Evolutionary conservation across 495 filamentous ascomycete species (phyloP).

Genomic region (Ascodesmis nigricans): DNA sequence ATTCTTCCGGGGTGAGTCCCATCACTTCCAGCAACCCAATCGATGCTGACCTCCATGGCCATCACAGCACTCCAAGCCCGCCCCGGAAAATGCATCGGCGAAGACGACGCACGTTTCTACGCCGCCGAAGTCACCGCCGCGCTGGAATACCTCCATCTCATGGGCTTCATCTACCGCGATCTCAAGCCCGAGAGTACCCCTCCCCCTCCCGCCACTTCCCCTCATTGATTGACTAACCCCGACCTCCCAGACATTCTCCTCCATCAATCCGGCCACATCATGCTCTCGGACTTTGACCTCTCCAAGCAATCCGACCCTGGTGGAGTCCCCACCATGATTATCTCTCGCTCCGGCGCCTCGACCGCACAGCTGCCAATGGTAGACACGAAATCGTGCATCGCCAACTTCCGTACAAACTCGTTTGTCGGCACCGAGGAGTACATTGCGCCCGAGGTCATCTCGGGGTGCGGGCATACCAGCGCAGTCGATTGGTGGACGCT

Average conservation of each 20-base stretch:
- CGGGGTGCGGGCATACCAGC: conserved; percentile 92
- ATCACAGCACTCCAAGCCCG: conserved; percentile 66
- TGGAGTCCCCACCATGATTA: conserved; percentile 91
- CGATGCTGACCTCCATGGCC: conserved; percentile 6
- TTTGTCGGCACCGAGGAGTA: conserved; percentile 98
- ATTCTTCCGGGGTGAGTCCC: conserved; percentile 58
- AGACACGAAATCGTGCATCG: conserved; percentile 95
- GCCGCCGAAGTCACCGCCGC: conserved; percentile 96
- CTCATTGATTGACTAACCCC: conserved; percentile 7
- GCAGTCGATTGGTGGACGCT: conserved; percentile 99
- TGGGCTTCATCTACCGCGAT: conserved; percentile 98
- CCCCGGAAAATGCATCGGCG: conserved; percentile 86
- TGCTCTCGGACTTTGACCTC: conserved; percentile 97
- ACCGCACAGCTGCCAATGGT: conserved; percentile 72
- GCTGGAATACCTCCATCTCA: conserved; percentile 88
- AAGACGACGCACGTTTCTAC: conserved; percentile 94
- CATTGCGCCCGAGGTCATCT: conserved; percentile 95
- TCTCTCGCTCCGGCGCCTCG: conserved; percentile 62
- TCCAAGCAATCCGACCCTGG: conserved; percentile 95
- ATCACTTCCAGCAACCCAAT: neutral
- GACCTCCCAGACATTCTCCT: conserved; percentile 61
- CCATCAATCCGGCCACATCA: conserved; percentile 95
- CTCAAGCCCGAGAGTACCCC: conserved; percentile 87
- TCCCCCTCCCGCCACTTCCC: neutral
- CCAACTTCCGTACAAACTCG: conserved; percentile 93